These are phyloP conservation scores for Canavalia ensiformis DNA, from an alignment of 306 rosid species.

Conservation along the genomic window DNA sequence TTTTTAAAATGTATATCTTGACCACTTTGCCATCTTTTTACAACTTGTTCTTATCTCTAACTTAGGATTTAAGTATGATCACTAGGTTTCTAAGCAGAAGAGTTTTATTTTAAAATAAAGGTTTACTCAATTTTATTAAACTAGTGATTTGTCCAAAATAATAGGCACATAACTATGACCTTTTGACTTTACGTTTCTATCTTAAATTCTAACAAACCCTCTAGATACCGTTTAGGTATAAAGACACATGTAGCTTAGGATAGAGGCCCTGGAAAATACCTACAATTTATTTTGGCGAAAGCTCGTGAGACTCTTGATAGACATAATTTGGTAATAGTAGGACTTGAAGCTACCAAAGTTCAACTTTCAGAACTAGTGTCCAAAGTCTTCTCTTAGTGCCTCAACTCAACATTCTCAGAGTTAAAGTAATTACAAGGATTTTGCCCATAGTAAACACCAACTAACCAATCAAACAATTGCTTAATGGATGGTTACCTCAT, in stretches of 20 bases:
- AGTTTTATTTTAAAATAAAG: too few species aligned
- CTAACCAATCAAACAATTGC: constrained; percentile 67
- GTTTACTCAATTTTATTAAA: background rate
- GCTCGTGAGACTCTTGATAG: constrained; percentile 92
- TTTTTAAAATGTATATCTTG: too few species aligned
- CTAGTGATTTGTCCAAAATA: background rate
- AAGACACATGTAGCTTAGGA: constrained; percentile 88
- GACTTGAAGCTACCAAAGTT: constrained; percentile 91
- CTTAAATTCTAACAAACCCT: constrained; percentile 32
- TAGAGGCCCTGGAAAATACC: constrained; percentile 97
- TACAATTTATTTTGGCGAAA: constrained; percentile 87
- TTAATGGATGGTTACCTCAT: constrained; percentile 88
- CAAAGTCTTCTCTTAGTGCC: constrained; percentile 83
- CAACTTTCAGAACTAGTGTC: constrained; percentile 93
- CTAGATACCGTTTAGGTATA: constrained; percentile 71
- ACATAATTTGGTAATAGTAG: constrained; percentile 78
- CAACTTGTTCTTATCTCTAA: too few species aligned
- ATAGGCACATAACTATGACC: background rate
- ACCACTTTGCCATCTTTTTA: too few species aligned
- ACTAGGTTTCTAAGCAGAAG: too few species aligned
- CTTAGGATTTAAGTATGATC: too few species aligned
- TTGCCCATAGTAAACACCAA: constrained; percentile 56
- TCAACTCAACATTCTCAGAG: constrained; percentile 76
- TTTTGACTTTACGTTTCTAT: constrained; percentile 14
- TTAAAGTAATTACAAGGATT: constrained; percentile 65